Evolutionary conservation across 352 stramenopile genomes (phyloP).

Genomic region (Phytophthora syringae): DNA sequence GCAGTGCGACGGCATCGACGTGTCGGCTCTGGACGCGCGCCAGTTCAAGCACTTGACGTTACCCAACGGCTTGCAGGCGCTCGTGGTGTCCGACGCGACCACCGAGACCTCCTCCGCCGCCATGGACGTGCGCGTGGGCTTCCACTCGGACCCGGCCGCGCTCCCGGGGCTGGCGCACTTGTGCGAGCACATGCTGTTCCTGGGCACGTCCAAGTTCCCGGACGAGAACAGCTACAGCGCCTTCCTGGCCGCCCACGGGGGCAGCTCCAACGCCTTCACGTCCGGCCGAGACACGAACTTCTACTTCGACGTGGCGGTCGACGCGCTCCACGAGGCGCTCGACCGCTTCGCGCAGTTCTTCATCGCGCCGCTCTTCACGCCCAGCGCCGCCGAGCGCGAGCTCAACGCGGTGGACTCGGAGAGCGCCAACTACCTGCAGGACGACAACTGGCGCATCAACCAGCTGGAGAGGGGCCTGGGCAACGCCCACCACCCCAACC

Average conservation of each 20-base stretch:
- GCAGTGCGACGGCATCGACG: constrained; percentile 49
- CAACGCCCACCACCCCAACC: constrained; percentile 74
- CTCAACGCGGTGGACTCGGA: constrained; percentile 97
- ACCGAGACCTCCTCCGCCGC: constrained; percentile 93
- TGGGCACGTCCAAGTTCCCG: constrained; percentile 97
- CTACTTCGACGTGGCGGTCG: constrained; percentile 94
- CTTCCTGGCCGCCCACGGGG: constrained; percentile 91
- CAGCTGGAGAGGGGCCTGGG: constrained; percentile 75
- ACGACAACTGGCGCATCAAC: constrained; percentile 87
- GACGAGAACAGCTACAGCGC: constrained; percentile 93
- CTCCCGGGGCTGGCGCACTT: constrained; percentile 91
- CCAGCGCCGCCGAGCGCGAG: constrained; percentile 92
- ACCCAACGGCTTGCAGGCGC: constrained; percentile 56
- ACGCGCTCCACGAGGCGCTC: constrained; percentile 77
- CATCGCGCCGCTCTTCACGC: constrained; percentile 93
- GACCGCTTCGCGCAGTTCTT: constrained; percentile 98
- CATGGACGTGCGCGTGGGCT: constrained; percentile 95
- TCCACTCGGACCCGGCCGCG: constrained; percentile 88
- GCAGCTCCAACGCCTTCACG: constrained; percentile 95
- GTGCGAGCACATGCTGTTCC: constrained; percentile 97
- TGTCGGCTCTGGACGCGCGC: constrained; percentile 64
- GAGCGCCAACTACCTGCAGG: constrained; percentile 95
- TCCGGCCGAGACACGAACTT: constrained; percentile 95
- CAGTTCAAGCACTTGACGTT: constrained; percentile 59
- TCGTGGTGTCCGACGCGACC: constrained; percentile 89